phyloP scores from a whole-genome alignment of 164 flowering plant genomes.

The Macadamia integrifolia region DNA sequence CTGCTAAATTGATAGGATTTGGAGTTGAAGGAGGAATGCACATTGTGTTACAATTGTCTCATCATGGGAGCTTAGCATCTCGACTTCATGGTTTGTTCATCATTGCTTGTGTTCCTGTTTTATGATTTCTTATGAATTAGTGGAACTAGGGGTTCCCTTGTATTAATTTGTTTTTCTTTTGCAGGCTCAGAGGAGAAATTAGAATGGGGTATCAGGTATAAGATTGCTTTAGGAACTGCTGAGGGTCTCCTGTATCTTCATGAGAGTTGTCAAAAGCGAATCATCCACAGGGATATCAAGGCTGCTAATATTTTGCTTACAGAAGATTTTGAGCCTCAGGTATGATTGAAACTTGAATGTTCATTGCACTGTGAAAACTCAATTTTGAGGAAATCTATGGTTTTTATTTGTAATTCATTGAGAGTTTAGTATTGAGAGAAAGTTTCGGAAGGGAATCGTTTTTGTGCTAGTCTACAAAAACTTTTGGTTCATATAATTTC shows the following conservation, averaged over 20 bases:
- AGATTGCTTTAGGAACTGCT: slow-evolving; percentile 77
- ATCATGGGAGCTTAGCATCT: slow-evolving; percentile 78
- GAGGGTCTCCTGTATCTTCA: slow-evolving; percentile 85
- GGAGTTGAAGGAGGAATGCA: slow-evolving; percentile 96
- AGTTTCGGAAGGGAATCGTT: too few species aligned
- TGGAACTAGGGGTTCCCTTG: not conserved
- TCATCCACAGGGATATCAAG: slow-evolving; percentile 91
- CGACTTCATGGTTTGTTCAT: slow-evolving; percentile 60
- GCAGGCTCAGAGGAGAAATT: slow-evolving; percentile 55
- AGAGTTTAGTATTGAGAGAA: too few species aligned
- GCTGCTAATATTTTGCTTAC: slow-evolving; percentile 83
- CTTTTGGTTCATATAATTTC: not conserved
- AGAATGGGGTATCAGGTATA: slow-evolving; percentile 60
- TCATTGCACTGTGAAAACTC: not conserved
- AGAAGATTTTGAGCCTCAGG: slow-evolving; percentile 87
- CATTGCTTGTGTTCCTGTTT: not conserved
- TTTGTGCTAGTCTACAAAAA: too few species aligned
- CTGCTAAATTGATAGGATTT: slow-evolving; percentile 80
- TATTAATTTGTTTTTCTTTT: slow-evolving; percentile 2
- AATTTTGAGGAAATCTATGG: not conserved
- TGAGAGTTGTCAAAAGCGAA: slow-evolving; percentile 76
- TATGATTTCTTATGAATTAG: not conserved
- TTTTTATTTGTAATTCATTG: too few species aligned
- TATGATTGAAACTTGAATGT: slow-evolving; percentile 11
- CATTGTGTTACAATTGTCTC: slow-evolving; percentile 82